Percentiles rank a stretch among this genome's conserved stretches.
phyloP scores from a whole-genome alignment of 2,329 filamentous ascomycete species.

The Trichoderma gracile region DNA sequence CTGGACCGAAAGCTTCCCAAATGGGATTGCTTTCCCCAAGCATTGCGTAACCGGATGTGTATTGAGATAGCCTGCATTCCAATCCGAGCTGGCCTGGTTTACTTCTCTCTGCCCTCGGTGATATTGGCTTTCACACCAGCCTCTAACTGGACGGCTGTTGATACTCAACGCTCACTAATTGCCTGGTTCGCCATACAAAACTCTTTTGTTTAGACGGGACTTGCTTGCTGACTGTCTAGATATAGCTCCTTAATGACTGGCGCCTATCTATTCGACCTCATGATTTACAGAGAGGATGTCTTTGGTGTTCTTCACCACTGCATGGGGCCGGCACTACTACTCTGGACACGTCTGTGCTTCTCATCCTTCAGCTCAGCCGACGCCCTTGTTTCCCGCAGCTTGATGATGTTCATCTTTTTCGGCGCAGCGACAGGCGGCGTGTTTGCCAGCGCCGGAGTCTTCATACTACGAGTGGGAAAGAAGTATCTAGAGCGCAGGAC shows the following conservation, averaged over 20 bases:
- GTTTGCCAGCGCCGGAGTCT: constrained; percentile 3
- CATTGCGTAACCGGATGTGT: constrained; percentile 10
- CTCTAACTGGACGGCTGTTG: neutral
- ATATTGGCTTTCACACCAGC: neutral
- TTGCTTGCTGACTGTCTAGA: neutral
- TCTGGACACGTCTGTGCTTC: constrained; percentile 8
- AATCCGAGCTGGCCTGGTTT: neutral
- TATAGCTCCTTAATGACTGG: constrained; percentile 10
- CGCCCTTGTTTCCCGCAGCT: constrained; percentile 3
- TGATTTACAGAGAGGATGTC: constrained; percentile 10
- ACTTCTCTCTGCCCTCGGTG: constrained; percentile 1
- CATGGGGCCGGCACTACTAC: constrained; percentile 8
- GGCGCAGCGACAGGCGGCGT: constrained; percentile 7
- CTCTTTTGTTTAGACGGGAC: too few species aligned
- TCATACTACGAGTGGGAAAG: constrained; percentile 16
- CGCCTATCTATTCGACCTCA: constrained; percentile 9
- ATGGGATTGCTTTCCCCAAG: constrained; percentile 1
- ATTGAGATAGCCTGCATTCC: constrained; percentile 10
- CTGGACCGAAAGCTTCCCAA: constrained; percentile 1
- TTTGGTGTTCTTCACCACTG: constrained; percentile 8
- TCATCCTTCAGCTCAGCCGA: constrained; percentile 1
- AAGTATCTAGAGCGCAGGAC: neutral
- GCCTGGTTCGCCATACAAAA: neutral
- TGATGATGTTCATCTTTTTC: constrained; percentile 19
- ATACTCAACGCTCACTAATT: neutral